Percentiles rank a stretch among this genome's conserved stretches.
Evolutionary conservation across 768 basidiomycete species (phyloP).

Genomic region (Mycena haematopus): DNA sequence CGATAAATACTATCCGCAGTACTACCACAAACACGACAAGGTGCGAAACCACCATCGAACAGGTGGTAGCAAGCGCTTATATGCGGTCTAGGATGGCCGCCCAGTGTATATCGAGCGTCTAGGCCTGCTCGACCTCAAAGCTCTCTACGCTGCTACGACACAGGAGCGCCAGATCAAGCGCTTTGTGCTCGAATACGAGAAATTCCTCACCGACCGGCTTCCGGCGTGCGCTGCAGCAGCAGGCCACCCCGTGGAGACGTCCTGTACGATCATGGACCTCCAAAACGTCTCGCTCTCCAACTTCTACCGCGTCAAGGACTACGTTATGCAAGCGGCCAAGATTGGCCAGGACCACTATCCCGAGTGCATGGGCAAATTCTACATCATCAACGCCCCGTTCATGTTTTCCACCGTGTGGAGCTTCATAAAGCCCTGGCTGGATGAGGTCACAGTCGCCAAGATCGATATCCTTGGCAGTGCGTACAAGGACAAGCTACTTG

Average conservation of each 20-base stretch:
- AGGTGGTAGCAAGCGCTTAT: constrained; percentile 1
- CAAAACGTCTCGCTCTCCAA: constrained; percentile 68
- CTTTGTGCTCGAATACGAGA: constrained; percentile 94
- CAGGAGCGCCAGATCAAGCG: constrained; percentile 88
- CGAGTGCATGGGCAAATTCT: constrained; percentile 95
- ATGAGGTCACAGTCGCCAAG: constrained; percentile 94
- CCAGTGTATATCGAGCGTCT: constrained; percentile 96
- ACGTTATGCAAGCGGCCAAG: constrained; percentile 73
- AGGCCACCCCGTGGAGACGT: constrained; percentile 94
- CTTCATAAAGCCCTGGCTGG: constrained; percentile 91
- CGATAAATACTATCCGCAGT: constrained; percentile 94
- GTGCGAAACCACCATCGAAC: constrained; percentile 45
- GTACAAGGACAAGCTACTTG: constrained; percentile 79
- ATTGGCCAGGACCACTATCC: constrained; percentile 94
- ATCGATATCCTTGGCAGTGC: constrained; percentile 83
- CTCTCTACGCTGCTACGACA: constrained; percentile 82
- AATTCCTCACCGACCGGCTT: constrained; percentile 78
- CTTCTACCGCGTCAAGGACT: constrained; percentile 94
- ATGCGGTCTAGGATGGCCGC: constrained; percentile 75
- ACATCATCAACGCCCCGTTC: constrained; percentile 98
- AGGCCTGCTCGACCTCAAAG: constrained; percentile 86
- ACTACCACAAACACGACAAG: constrained; percentile 95
- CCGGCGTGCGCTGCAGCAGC: constrained; percentile 74
- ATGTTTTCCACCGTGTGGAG: constrained; percentile 89
- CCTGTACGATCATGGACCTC: constrained; percentile 97